A percentile compares a stretch with the other conserved stretches of the same genome.
Conservation (phyloP, 2,329 filamentous ascomycete species). For the Fusarium compactum region DNA sequence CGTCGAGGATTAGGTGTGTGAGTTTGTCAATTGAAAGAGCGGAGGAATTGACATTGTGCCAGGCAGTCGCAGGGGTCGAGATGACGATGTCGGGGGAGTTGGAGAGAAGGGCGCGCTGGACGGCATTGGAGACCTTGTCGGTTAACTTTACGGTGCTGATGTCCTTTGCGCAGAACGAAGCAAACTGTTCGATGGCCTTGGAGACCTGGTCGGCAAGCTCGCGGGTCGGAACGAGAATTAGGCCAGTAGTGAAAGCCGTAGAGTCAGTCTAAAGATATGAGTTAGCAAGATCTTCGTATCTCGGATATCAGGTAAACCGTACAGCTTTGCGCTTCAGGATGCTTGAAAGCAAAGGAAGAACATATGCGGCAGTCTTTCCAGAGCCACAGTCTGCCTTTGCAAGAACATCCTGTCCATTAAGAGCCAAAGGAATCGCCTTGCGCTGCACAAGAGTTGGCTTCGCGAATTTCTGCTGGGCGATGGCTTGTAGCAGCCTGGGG, state of each 20-base stretch:
- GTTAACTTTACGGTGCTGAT: slow-evolving; percentile 87
- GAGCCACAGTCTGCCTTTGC: slow-evolving; percentile 95
- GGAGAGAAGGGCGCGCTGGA: slow-evolving; percentile 86
- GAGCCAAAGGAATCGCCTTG: slow-evolving; percentile 86
- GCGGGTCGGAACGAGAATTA: slow-evolving; percentile 93
- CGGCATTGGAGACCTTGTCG: slow-evolving; percentile 88
- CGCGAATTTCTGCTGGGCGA: slow-evolving; percentile 85
- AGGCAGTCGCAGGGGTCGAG: slow-evolving; percentile 87
- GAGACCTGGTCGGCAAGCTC: slow-evolving; percentile 94
- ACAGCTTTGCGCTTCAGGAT: slow-evolving; percentile 84
- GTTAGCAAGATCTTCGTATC: slow-evolving; percentile 17
- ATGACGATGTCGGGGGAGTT: slow-evolving; percentile 91
- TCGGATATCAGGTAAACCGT: slow-evolving; percentile 33
- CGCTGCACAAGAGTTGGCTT: slow-evolving; percentile 90
- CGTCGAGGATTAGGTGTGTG: slow-evolving; percentile 86
- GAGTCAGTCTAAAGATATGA: slow-evolving; percentile 58
- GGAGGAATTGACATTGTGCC: slow-evolving; percentile 74
- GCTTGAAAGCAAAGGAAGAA: slow-evolving; percentile 87
- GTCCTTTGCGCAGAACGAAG: slow-evolving; percentile 86
- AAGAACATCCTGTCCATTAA: slow-evolving; percentile 89
- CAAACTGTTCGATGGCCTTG: slow-evolving; percentile 80
- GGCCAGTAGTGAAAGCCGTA: slow-evolving; percentile 72
- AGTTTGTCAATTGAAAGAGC: slow-evolving; percentile 78
- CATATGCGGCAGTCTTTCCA: slow-evolving; percentile 96
- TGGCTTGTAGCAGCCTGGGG: slow-evolving; percentile 84